These are phyloP conservation scores for Tetragonia tetragonoides DNA, from an alignment of 148 eudicot species.

Conservation along the genomic window DNA sequence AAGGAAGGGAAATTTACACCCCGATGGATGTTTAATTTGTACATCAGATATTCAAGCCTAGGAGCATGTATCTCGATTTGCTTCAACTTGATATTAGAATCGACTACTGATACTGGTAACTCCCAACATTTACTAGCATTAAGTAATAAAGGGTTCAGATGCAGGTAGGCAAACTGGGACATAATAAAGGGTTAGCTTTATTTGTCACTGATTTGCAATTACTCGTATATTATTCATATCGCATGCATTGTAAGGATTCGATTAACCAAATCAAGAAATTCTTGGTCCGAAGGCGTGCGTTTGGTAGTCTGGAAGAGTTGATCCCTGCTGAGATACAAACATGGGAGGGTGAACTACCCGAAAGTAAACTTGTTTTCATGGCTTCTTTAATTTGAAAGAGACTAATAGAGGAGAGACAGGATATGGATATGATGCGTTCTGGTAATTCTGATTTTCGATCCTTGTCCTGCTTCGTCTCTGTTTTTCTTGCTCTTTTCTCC, in stretches of 20 bases:
- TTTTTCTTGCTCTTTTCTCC: neutral
- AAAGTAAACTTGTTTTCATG: neutral
- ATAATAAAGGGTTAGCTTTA: neutral
- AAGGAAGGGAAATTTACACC: no score
- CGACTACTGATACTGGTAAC: no score
- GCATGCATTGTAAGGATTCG: neutral
- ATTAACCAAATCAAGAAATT: neutral
- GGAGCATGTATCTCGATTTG: no score
- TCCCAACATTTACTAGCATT: no score
- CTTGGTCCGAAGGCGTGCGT: neutral
- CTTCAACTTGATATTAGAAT: no score
- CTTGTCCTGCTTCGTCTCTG: neutral
- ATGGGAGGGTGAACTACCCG: neutral
- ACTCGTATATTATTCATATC: neutral
- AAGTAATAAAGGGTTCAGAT: neutral
- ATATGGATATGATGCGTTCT: neutral
- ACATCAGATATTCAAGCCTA: no score
- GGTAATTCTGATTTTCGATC: conserved; percentile 3
- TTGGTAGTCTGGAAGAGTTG: neutral
- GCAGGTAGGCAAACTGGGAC: neutral
- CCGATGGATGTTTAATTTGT: no score
- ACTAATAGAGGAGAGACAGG: conserved; percentile 10
- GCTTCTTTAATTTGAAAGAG: neutral
- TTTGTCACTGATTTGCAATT: neutral
- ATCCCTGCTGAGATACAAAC: neutral